phyloP scores from a whole-genome alignment of 495 filamentous ascomycete species.

The Rhypophila decipiens region DNA sequence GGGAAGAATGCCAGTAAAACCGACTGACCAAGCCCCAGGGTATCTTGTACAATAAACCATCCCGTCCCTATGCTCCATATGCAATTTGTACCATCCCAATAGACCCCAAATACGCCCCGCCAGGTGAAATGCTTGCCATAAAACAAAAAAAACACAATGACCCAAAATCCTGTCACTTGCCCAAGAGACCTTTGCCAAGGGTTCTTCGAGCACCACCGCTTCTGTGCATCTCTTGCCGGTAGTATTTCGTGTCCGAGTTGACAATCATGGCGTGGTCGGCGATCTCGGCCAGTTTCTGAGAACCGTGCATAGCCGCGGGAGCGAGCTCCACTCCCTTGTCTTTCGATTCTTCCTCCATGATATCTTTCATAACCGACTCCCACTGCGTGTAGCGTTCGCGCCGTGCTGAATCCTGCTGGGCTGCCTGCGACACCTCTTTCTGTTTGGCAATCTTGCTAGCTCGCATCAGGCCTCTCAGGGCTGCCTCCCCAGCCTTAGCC shows the following conservation, averaged over 20 bases:
- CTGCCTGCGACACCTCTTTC: conserved; percentile 38
- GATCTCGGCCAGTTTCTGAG: conserved; percentile 30
- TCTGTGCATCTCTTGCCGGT: conserved; percentile 30
- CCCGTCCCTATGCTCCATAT: too few species aligned
- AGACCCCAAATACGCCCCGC: too few species aligned
- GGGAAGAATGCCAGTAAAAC: too few species aligned
- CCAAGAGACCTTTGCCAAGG: conserved; percentile 6
- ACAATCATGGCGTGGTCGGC: conserved; percentile 46
- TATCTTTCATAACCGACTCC: conserved; percentile 36
- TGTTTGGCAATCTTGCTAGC: conserved; percentile 43
- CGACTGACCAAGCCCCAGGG: too few species aligned
- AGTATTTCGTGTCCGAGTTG: conserved; percentile 29
- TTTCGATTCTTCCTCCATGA: conserved; percentile 38
- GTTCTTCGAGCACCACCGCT: conserved; percentile 13
- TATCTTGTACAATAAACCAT: too few species aligned
- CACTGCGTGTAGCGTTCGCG: conserved; percentile 33
- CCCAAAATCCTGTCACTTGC: conserved; percentile 9
- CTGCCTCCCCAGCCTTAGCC: conserved; percentile 40
- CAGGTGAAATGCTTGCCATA: too few species aligned
- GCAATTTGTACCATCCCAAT: too few species aligned
- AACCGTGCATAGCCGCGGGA: conserved; percentile 48
- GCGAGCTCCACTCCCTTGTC: conserved; percentile 64
- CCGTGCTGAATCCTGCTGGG: conserved; percentile 26
- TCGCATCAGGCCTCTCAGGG: conserved; percentile 36
- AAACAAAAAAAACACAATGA: too few species aligned